Evolutionary conservation across 495 filamentous ascomycete species (phyloP), one percentile per base, ranked within the genome.

Genomic region (Xylaria flabelliformis): DNA sequence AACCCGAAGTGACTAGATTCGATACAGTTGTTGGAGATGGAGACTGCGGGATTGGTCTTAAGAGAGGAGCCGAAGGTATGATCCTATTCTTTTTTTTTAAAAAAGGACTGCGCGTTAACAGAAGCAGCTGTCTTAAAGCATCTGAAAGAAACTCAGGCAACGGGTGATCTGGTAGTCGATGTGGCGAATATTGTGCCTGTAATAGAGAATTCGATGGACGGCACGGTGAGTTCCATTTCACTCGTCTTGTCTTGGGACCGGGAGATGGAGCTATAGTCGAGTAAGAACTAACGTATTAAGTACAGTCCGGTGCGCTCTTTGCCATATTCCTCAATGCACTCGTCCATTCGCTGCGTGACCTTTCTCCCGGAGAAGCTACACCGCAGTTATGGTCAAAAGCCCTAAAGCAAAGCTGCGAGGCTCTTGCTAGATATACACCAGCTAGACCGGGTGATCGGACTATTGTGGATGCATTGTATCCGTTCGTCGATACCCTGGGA

Each of bases 261-360:
- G 21, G n/a, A 59, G 26, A n/a, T 1, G 6, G 6, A 19, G 4
- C 42, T 10, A 29, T 50, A 12, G 44, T 21, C 2, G 17, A 42
- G 39, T 17, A 9, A 53, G 42, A 39, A 17, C 39, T 66, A 34
- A 64, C 41, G 7, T 24, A 32, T 48, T 6, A 0, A 24, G 48
- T 32, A 39, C 12, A 72, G 70, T 97, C 94, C 0, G 96, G 96
- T 3, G 96, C 97, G 6, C 85, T 99, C 36, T 98, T 97, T 80
- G 93, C 94, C 48, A 99, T 99, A 74, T 99, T 97, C 86, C 86
- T 99, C 65, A 97, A 97, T 79, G 90, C 95, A 0, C 90, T 99
- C 1, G 91, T 92, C 24, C 89, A 92, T 71, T 90, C 91, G 1
- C 84, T 99, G 17, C 90, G 91, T 42, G 83, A 83, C 10, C 86